Percentiles rank a stretch among this genome's conserved stretches.
Evolutionary conservation across 2,329 filamentous ascomycete species (phyloP).

Genomic region (Clathrospora elynae): DNA sequence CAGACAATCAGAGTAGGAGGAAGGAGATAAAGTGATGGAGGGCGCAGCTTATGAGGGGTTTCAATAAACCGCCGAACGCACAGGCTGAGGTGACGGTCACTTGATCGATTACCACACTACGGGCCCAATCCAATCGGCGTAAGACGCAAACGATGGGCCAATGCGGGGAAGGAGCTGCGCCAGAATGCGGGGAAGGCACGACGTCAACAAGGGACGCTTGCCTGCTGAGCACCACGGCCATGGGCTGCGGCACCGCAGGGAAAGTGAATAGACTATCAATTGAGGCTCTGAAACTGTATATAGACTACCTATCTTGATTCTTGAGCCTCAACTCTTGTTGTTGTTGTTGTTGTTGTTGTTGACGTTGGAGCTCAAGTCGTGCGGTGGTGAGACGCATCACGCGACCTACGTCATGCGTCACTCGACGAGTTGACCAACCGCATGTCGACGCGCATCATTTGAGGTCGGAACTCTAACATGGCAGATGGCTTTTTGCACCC

Average conservation of each 20-base stretch:
- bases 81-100: constrained; percentile 37
- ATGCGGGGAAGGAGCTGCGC: constrained; percentile 29
- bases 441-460: constrained; percentile 27
- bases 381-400: constrained; percentile 37
- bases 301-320: background rate
- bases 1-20: constrained; percentile 24
- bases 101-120: constrained; percentile 44
- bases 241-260: constrained; percentile 1
- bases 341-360: constrained; percentile 5
- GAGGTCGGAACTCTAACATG: constrained; percentile 21
- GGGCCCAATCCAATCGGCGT: constrained; percentile 31
- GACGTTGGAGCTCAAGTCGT: constrained; percentile 6
- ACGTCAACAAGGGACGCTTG: constrained; percentile 20
- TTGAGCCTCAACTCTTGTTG: constrained; percentile 11
- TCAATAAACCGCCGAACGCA: constrained; percentile 25
- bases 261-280: constrained; percentile 24
- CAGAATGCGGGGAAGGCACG: constrained; percentile 25
- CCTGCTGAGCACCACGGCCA: constrained; percentile 4
- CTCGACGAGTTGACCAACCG: constrained; percentile 21
- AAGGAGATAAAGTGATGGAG: constrained; percentile 30
- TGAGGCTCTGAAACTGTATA: constrained; percentile 21
- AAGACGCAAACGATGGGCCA: constrained; percentile 36
- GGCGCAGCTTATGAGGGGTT: constrained; percentile 45
- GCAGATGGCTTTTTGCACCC: constrained; percentile 19
- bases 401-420: constrained; percentile 43